Evolutionary conservation across 768 basidiomycete genomes (phyloP).

Genomic region (Guyanaporus albipodus): DNA sequence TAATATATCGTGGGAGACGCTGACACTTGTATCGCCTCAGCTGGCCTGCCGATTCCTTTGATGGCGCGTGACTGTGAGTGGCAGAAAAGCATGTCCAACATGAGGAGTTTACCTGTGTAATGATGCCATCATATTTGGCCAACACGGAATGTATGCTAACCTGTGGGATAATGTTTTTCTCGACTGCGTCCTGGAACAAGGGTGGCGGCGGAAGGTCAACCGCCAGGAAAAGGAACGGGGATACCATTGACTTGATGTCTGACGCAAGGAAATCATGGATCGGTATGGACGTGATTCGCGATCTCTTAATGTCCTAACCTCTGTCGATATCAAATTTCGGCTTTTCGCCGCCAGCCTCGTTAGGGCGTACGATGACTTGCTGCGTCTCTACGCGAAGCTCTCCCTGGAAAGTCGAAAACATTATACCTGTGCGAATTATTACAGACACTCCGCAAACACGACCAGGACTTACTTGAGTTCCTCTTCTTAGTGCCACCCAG

Average conservation of each 20-base stretch:
- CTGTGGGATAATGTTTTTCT: conserved; percentile 99
- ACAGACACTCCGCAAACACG: conserved; percentile 15
- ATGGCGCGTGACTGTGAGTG: conserved; percentile 12
- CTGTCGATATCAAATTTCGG: conserved; percentile 93
- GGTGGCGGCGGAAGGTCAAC: conserved; percentile 98
- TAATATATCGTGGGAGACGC: conserved; percentile 84
- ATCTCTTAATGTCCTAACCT: conserved; percentile 48
- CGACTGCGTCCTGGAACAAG: conserved; percentile 90
- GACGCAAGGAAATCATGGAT: conserved; percentile 21
- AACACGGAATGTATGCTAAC: conserved; percentile 87
- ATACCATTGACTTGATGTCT: conserved; percentile 83
- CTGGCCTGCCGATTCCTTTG: conserved; percentile 79
- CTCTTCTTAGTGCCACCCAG: conserved; percentile 91
- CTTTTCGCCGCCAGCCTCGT: conserved; percentile 69
- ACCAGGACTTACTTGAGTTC: conserved; percentile 69
- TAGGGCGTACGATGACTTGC: conserved; percentile 81
- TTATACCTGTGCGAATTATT: conserved; percentile 57
- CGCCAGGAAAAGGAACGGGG: conserved; percentile 94
- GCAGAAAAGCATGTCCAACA: conserved; percentile 17
- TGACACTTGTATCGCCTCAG: conserved; percentile 89
- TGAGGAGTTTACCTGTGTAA: conserved; percentile 64
- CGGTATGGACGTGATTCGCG: conserved; percentile 5
- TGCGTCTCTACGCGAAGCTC: conserved; percentile 91
- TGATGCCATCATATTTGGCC: conserved; percentile 89
- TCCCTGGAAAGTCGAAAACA: conserved; percentile 93